Evolutionary conservation across 1,139 yeast genomes (phyloP).

Genomic region (Pichia sp.): DNA sequence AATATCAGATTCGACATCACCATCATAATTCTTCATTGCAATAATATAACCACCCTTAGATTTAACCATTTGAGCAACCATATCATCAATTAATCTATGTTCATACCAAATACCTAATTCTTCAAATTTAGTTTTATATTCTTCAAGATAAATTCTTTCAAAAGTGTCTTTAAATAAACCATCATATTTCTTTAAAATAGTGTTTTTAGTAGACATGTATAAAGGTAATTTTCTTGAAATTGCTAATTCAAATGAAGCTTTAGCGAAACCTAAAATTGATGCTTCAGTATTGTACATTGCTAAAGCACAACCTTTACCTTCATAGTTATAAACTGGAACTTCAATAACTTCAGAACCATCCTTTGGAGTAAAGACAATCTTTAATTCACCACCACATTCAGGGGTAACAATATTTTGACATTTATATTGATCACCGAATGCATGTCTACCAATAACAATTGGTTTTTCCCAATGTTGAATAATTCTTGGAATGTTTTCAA

Average conservation of each 20-base stretch:
- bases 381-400: conserved; percentile 68
- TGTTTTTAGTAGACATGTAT: conserved; percentile 71
- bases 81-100: conserved; percentile 78
- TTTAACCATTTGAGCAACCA: conserved; percentile 86
- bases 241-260: conserved; percentile 72
- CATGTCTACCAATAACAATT: conserved; percentile 81
- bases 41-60: conserved; percentile 79
- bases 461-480: conserved; percentile 79
- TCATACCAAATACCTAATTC: conserved; percentile 69
- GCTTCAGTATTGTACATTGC: conserved; percentile 83
- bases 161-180: conserved; percentile 79
- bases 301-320: conserved; percentile 66
- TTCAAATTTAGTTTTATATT: conserved; percentile 55
- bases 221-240: conserved; percentile 58
- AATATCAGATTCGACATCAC: conserved; percentile 80
- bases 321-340: conserved; percentile 50
- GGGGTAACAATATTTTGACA: conserved; percentile 70
- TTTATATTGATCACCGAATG: conserved; percentile 79
- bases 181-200: conserved; percentile 75
- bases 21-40: conserved; percentile 82
- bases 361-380: conserved; percentile 57
- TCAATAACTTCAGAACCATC: conserved; percentile 51
- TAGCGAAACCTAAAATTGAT: conserved; percentile 73
- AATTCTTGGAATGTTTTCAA: conserved; percentile 62
- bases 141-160: conserved; percentile 55